These are phyloP conservation scores for Boletus reticuloceps DNA, from an alignment of 768 basidiomycete genomes.

Conservation along the genomic window DNA sequence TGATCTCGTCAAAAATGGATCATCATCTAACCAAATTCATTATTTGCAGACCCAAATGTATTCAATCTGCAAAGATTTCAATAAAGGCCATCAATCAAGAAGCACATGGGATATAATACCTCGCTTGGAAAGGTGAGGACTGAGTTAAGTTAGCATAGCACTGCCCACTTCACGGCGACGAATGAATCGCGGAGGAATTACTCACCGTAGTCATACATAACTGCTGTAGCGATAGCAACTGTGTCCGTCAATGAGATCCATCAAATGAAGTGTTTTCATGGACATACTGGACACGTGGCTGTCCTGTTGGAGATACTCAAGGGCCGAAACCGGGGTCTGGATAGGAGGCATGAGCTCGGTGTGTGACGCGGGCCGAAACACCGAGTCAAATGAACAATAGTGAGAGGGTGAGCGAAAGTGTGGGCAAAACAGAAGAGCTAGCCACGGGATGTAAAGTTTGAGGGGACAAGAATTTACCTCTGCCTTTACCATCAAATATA, in stretches of 20 bases:
- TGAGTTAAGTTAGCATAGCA: not conserved
- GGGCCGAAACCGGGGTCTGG: not conserved
- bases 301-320: not conserved
- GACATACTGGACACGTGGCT: not conserved
- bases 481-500: too few species aligned
- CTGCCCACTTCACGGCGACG: too few species aligned
- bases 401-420: too few species aligned
- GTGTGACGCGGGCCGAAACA: too few species aligned
- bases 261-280: not conserved
- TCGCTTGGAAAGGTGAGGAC: slow-evolving; percentile 10
- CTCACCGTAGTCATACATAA: slow-evolving; percentile 4
- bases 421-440: too few species aligned
- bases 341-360: too few species aligned
- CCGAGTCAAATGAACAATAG: too few species aligned
- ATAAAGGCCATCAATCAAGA: not conserved
- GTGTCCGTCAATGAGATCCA: not conserved
- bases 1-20: not conserved
- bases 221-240: not conserved
- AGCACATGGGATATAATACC: not conserved
- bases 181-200: not conserved
- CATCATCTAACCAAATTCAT: not conserved
- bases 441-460: too few species aligned
- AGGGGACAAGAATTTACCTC: too few species aligned
- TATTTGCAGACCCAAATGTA: slow-evolving; percentile 12
- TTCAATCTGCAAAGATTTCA: slow-evolving; percentile 1